Conservation (phyloP, 192 early-diverging fungal genomes). For the Mortierella antarctica region DNA sequence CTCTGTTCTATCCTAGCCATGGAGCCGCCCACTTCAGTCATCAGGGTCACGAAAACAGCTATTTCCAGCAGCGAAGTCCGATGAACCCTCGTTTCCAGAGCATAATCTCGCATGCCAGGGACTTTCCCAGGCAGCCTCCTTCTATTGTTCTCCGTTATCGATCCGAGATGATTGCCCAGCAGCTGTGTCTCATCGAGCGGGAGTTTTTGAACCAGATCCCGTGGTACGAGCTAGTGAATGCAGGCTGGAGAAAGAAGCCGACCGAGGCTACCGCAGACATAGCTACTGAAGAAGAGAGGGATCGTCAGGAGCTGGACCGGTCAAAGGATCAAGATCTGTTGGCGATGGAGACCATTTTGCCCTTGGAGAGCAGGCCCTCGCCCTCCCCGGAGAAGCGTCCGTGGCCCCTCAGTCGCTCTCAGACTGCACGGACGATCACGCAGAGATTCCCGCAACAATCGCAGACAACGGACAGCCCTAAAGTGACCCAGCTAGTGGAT, state of each 20-base stretch:
- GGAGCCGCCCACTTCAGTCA: slow-evolving; percentile 1
- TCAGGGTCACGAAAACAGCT: slow-evolving; percentile 18
- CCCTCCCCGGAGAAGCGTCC: no score
- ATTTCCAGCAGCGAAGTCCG: slow-evolving; percentile 31
- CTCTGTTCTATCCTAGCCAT: background rate
- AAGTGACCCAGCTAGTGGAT: slow-evolving; percentile 34
- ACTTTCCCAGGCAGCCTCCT: slow-evolving; percentile 5
- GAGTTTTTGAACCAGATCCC: slow-evolving; percentile 57
- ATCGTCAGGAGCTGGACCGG: background rate
- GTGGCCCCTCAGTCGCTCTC: slow-evolving; percentile 13
- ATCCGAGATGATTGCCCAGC: slow-evolving; percentile 65
- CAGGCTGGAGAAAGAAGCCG: slow-evolving; percentile 65
- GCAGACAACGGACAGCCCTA: slow-evolving; percentile 23
- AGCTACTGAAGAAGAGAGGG: background rate
- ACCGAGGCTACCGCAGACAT: background rate
- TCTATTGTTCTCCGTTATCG: slow-evolving; percentile 57
- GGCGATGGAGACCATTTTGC: background rate
- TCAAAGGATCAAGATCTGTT: background rate
- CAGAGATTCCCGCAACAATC: background rate
- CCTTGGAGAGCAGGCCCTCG: background rate
- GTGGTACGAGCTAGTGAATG: slow-evolving; percentile 67
- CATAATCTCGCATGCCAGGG: slow-evolving; percentile 19
- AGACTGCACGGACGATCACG: slow-evolving; percentile 2
- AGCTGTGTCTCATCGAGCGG: slow-evolving; percentile 68
- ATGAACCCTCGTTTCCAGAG: slow-evolving; percentile 40